Evolutionary conservation across 176 grass and related monocot species (phyloP).

Genomic region (Aechmea fasciata): DNA sequence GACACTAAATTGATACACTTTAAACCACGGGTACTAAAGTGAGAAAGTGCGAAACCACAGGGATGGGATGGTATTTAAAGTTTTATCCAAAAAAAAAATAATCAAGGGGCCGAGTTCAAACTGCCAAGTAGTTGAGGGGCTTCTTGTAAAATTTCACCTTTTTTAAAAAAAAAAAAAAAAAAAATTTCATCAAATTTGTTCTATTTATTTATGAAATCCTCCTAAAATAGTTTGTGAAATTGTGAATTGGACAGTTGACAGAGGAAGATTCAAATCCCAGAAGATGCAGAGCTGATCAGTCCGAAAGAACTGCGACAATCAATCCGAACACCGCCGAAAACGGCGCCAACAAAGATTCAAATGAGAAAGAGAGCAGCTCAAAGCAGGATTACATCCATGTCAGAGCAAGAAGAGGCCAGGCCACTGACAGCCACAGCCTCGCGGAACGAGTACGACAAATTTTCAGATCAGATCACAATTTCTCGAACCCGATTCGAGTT

Average conservation of each 20-base stretch:
- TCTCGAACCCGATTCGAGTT: not conserved
- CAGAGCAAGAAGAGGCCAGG: slow-evolving; percentile 54
- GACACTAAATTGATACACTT: too few species aligned
- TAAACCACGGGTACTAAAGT: too few species aligned
- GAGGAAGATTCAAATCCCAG: not conserved
- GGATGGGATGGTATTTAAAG: too few species aligned
- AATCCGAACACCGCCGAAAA: not conserved
- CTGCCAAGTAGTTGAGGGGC: too few species aligned
- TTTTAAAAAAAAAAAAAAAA: too few species aligned
- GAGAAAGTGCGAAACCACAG: too few species aligned
- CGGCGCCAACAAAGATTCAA: slow-evolving; percentile 25
- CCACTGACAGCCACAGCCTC: slow-evolving; percentile 68
- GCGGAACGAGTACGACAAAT: slow-evolving; percentile 42
- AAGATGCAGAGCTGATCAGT: not conserved
- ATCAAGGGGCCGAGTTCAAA: too few species aligned
- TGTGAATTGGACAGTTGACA: not conserved
- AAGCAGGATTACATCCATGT: slow-evolving; percentile 62
- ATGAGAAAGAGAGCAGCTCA: slow-evolving; percentile 14
- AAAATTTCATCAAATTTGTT: too few species aligned
- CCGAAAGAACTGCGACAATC: not conserved
- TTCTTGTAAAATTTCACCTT: too few species aligned
- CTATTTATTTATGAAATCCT: too few species aligned
- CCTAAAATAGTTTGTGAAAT: too few species aligned
- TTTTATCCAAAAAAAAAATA: too few species aligned
- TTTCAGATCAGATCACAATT: not conserved